Percentiles rank a stretch among this genome's conserved stretches.
phyloP scores from a whole-genome alignment of 495 filamentous ascomycete species.

The Clohesyomyces aquaticus region DNA sequence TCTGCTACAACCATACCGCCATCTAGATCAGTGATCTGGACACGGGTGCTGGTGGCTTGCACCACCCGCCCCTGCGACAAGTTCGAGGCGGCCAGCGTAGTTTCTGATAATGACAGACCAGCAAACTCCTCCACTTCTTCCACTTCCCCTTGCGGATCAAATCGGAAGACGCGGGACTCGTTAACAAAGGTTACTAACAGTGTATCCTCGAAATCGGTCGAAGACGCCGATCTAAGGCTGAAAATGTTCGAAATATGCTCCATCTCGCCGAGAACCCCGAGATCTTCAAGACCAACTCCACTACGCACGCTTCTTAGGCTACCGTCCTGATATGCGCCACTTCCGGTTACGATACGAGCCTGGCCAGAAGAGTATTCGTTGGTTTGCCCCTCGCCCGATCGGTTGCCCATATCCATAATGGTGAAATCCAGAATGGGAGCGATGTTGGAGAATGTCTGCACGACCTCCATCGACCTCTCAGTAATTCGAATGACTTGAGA shows the following conservation, averaged over 20 bases:
- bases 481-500: conserved; percentile 76
- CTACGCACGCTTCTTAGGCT: conserved; percentile 86
- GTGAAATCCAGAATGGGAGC: conserved; percentile 91
- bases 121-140: conserved; percentile 79
- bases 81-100: conserved; percentile 72
- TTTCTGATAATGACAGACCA: conserved; percentile 69
- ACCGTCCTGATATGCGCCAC: conserved; percentile 84
- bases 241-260: conserved; percentile 72
- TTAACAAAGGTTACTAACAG: conserved; percentile 80
- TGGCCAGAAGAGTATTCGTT: conserved; percentile 95
- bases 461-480: conserved; percentile 59
- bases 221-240: conserved; percentile 58
- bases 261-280: conserved; percentile 81
- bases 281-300: conserved; percentile 89
- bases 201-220: conserved; percentile 61
- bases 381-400: conserved; percentile 72
- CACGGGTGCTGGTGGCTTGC: conserved; percentile 73
- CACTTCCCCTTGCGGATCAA: conserved; percentile 73
- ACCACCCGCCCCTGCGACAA: conserved; percentile 65
- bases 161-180: conserved; percentile 82
- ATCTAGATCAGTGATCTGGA: conserved; percentile 67
- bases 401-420: conserved; percentile 91
- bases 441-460: conserved; percentile 83
- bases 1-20: conserved; percentile 67
- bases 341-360: conserved; percentile 89